Base-by-base conservation (phyloP, 192 early-diverging fungal genomes). In the Kappamyces sp. region DNA sequence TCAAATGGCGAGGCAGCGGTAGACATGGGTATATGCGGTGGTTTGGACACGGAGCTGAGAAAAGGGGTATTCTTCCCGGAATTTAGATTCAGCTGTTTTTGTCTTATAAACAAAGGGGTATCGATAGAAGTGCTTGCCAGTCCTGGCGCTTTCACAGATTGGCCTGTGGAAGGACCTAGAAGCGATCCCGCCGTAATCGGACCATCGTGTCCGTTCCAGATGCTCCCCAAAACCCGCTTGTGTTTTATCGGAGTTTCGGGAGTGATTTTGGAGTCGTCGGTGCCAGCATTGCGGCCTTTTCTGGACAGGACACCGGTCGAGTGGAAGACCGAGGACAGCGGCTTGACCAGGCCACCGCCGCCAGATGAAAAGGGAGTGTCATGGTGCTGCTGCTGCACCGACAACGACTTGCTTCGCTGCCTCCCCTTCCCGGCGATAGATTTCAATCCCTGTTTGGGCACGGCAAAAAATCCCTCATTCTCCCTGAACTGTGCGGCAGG, bases 231-330 rank as follows among this genome's bases (percentile, higher is more conserved):
- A 34, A 42, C 40, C 15, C 2, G 13, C 40, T 33, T 64, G 9
- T 49, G 33, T 40, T 73, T 73, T 15, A 73, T 40, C 8, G 72
- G 72, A 2, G 72, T 73, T 40, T 70, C 66, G 3, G 72, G 72
- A 51, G 57, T 59, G 39, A 41, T 34, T 40, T 57, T 43, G 42
- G 55, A 62, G 64, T 35, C 57, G 32, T 7, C 68, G 35, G 5
- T 40, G 4, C 7, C 41, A 0, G 47, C 51, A 12, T 58, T 67
- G 39, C 68, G 57, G 38, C 62, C 64, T 40, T 63, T 66, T 52
- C 60, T 69, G 6, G 67, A 66, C 6, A 75, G 46, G 9, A 75
- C 40, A 2, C 73, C 73, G 5, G 73, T 71, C 36, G 73, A 72
- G 47, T 72, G 68, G 37, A 75, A 75, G 3, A 69, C 73, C 12